Evolutionary conservation across 1,284 basidiomycete genomes (phyloP).

Genomic region (Pseudozyma sp.): DNA sequence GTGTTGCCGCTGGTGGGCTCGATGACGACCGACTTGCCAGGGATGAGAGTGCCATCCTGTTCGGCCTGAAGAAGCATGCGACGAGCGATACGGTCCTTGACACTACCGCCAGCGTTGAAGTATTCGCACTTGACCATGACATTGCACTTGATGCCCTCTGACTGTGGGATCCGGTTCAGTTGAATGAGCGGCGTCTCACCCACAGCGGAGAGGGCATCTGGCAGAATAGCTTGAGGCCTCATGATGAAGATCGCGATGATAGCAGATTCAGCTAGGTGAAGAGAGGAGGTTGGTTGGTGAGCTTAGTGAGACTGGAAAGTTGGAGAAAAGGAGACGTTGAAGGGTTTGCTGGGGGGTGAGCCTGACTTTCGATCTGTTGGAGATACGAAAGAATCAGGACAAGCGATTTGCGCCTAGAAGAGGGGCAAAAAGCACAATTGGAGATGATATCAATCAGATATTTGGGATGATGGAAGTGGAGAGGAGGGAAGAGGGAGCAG

Average conservation of each 20-base stretch:
- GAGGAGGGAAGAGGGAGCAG: conserved; percentile 1
- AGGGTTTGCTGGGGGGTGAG: conserved; percentile 4
- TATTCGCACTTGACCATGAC: conserved; percentile 92
- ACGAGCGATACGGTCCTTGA: conserved; percentile 87
- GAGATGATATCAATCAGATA: background rate
- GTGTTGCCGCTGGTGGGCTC: conserved; percentile 91
- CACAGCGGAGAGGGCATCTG: conserved; percentile 80
- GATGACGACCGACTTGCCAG: conserved; percentile 90
- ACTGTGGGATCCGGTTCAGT: conserved; percentile 81
- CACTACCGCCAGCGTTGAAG: conserved; percentile 89
- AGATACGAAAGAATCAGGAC: conserved; percentile 52
- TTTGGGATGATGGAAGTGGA: conserved; percentile 28
- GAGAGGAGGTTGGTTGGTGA: conserved; percentile 10
- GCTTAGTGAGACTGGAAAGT: background rate
- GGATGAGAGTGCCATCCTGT: conserved; percentile 83
- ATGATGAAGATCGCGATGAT: conserved; percentile 15
- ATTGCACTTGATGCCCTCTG: conserved; percentile 87
- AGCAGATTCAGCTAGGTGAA: background rate
- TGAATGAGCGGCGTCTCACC: conserved; percentile 91
- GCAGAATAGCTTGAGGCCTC: conserved; percentile 55
- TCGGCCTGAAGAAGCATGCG: conserved; percentile 97
- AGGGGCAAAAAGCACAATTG: conserved; percentile 31
- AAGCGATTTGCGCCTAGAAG: conserved; percentile 37
- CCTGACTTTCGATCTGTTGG: conserved; percentile 56
- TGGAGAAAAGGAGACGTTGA: conserved; percentile 16